Percentiles rank a stretch among this genome's conserved stretches.
Conservation (phyloP, 2,329 filamentous ascomycete genomes). For the Dactylellina parvicollis region DNA sequence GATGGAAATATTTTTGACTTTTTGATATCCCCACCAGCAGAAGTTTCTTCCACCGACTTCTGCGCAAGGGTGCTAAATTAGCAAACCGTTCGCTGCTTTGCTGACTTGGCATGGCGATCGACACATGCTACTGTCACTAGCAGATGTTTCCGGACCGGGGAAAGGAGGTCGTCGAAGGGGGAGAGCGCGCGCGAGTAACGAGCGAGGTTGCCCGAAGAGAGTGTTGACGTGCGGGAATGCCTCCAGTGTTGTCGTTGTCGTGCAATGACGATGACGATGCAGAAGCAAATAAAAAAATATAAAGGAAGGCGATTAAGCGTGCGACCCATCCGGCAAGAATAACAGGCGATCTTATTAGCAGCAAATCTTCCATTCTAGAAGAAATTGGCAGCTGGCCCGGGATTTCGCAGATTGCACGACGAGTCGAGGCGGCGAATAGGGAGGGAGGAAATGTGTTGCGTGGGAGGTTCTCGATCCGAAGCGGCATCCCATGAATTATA, state of each 20-base stretch:
- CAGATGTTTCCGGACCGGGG: neutral
- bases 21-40: conserved; percentile 9
- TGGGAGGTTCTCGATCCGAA: conserved; percentile 42
- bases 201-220: neutral
- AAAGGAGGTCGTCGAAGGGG: neutral
- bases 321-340: conserved; percentile 29
- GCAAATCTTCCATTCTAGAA: conserved; percentile 44
- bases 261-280: conserved; percentile 11
- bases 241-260: no score
- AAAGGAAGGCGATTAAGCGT: conserved; percentile 17
- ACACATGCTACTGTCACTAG: conserved; percentile 1
- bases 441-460: conserved; percentile 42
- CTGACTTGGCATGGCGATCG: conserved; percentile 33
- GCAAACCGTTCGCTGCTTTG: conserved; percentile 31
- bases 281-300: conserved; percentile 8
- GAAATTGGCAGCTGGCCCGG: conserved; percentile 32
- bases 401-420: conserved; percentile 1
- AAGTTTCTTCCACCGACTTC: conserved; percentile 41
- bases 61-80: conserved; percentile 44
- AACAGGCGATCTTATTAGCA: conserved; percentile 46
- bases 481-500: conserved; percentile 4
- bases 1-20: conserved; percentile 39
- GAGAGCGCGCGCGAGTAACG: neutral
- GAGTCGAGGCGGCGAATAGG: no score
- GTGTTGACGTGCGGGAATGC: no score